Conservation (phyloP, 495 filamentous ascomycete genomes). For the Xylaria sp. region DNA sequence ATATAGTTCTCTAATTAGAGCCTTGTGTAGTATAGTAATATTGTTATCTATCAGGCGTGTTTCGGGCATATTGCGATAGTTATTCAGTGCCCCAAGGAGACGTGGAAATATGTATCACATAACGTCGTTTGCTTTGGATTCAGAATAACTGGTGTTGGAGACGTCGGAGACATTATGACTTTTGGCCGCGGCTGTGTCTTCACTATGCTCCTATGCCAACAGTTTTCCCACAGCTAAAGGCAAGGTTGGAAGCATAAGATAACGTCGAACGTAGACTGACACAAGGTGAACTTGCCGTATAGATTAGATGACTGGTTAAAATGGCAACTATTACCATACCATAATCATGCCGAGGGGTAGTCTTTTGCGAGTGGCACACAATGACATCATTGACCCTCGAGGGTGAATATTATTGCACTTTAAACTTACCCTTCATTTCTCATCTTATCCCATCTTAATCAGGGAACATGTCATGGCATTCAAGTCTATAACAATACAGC, state of each 20-base stretch:
- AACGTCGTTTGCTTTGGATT: too few species aligned
- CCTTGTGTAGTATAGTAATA: too few species aligned
- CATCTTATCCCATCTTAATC: neutral
- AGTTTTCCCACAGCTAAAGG: neutral
- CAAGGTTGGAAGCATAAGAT: neutral
- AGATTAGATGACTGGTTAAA: neutral
- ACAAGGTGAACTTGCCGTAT: neutral
- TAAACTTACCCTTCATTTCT: neutral
- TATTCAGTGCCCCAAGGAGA: too few species aligned
- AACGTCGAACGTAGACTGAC: neutral
- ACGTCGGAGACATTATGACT: too few species aligned
- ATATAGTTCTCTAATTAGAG: too few species aligned
- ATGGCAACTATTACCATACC: neutral
- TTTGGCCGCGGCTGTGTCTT: too few species aligned
- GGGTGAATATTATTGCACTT: constrained; percentile 4
- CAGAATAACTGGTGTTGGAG: too few species aligned
- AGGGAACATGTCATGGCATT: constrained; percentile 13
- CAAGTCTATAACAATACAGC: neutral
- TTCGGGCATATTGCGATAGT: too few species aligned
- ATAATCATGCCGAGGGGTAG: neutral
- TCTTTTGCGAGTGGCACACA: neutral
- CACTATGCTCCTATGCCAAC: neutral
- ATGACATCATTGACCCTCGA: constrained; percentile 16
- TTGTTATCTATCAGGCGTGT: too few species aligned
- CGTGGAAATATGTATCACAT: too few species aligned